Conservation (phyloP, 768 basidiomycete genomes). For the Russula sp. region DNA sequence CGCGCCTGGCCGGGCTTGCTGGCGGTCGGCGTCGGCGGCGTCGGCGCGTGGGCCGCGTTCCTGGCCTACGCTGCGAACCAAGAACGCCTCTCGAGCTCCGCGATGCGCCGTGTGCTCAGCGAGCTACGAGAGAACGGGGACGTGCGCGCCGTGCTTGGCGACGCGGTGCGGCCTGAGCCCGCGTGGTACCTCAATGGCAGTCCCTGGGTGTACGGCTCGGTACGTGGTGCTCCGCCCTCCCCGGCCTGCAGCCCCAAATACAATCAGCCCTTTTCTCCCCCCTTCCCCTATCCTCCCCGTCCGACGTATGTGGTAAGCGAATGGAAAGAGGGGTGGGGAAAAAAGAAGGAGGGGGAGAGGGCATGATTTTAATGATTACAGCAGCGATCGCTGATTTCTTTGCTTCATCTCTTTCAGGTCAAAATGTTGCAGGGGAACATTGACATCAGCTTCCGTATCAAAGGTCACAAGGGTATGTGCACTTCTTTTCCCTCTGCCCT, state of each 20-base stretch:
- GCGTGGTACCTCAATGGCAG: constrained; percentile 76
- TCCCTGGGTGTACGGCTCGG: constrained; percentile 63
- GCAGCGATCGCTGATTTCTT: not conserved
- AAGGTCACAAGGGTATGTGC: constrained; percentile 57
- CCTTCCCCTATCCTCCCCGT: not conserved
- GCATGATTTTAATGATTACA: not conserved
- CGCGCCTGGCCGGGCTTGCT: constrained; percentile 54
- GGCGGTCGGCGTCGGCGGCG: constrained; percentile 44
- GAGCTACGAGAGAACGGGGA: constrained; percentile 48
- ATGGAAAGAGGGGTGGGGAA: no score
- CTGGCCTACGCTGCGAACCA: constrained; percentile 67
- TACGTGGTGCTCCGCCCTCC: constrained; percentile 34
- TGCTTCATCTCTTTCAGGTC: constrained; percentile 38
- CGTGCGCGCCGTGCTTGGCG: constrained; percentile 52
- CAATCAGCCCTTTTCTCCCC: not conserved
- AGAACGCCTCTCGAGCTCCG: constrained; percentile 71
- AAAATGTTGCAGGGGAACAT: constrained; percentile 71
- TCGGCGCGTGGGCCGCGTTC: constrained; percentile 62
- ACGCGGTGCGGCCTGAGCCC: constrained; percentile 57
- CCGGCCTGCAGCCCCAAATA: not conserved
- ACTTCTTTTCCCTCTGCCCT: no score
- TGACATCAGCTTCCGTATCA: constrained; percentile 70
- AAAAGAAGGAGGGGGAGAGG: not conserved
- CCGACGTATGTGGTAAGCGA: not conserved
- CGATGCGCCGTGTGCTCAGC: constrained; percentile 59